Evolutionary conservation across 441 rosid species (phyloP), one percentile per base, ranked within the genome.

Genomic region (Gossypium schwendimanii): DNA sequence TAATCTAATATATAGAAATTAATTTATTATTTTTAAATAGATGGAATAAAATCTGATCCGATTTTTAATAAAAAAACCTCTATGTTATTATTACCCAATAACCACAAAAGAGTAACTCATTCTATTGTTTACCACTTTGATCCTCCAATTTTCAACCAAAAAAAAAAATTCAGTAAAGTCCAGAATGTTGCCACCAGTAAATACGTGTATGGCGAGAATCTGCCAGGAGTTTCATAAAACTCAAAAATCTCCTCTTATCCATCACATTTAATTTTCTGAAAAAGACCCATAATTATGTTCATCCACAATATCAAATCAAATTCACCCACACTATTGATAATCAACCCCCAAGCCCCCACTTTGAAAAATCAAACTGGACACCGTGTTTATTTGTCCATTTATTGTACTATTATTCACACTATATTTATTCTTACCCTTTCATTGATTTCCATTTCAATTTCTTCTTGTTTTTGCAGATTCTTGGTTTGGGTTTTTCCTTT

Each of bases 381-480:
- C 49, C 70, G 11, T 24, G 36, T 65, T 6, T 10, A 20, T 12
- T 21, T 45, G 3, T 50, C 6, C 20, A 1, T 45, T 45, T 64
- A 21, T 23, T 65, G 3, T 63, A 9, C 44, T 4, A 1, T 15
- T 18, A 33, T 62, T 23, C 10, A 21, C n/a, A 24, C 23, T 33
- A 9, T 61, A 15, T 31, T 61, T 55, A 57, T 50, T 15, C 55
- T 50, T 17, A 50, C 54, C 6, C 55, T 50, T 18, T 24, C 23
- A 36, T 66, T 47, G 15, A 44, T 7, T n/a, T n/a, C 24, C 17
- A 3, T 18, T 45, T 65, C 23, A 41, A 2, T 64, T 6, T 12
- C 28, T 47, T 28, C 41, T 6, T 49, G 2, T 18, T 63, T 78
- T 49, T 69, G 78, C 85, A 83, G 88, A 79, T 63, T 63, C 28